These are phyloP conservation scores for Pseudopithomyces chartarum DNA, from an alignment of 2,329 filamentous ascomycete genomes.

Conservation along the genomic window DNA sequence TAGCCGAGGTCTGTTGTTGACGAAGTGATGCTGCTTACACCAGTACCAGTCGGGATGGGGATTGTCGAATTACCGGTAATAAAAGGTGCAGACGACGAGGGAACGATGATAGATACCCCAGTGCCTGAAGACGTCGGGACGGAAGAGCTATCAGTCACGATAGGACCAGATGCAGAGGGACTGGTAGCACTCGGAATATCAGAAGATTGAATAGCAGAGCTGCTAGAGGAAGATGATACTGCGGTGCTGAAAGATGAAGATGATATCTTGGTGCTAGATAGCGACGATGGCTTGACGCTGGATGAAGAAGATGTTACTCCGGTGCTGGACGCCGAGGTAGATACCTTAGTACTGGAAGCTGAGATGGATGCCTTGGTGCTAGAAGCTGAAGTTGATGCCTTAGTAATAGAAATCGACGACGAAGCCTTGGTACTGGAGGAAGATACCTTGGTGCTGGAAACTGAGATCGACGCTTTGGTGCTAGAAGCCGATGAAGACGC, in stretches of 20 bases:
- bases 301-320: not conserved
- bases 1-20: constrained; percentile 1
- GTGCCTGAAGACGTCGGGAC: not conserved
- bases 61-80: not conserved
- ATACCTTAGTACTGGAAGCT: not conserved
- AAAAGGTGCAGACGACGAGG: not conserved
- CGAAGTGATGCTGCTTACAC: not conserved
- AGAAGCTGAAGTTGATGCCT: too few species aligned
- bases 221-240: not conserved
- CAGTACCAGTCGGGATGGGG: not conserved
- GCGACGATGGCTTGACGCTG: not conserved
- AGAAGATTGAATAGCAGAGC: not conserved
- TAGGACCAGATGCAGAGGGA: too few species aligned
- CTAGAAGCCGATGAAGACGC: too few species aligned
- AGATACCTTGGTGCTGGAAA: not conserved
- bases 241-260: not conserved
- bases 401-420: not conserved
- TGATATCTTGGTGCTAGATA: not conserved
- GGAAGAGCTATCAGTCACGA: constrained; percentile 6
- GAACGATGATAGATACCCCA: not conserved
- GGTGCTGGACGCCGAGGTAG: too few species aligned
- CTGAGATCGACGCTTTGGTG: too few species aligned
- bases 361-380: too few species aligned
- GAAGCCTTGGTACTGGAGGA: not conserved
- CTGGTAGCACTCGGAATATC: too few species aligned